Conservation (phyloP, 83 land plant species). For the Larix sibirica region DNA sequence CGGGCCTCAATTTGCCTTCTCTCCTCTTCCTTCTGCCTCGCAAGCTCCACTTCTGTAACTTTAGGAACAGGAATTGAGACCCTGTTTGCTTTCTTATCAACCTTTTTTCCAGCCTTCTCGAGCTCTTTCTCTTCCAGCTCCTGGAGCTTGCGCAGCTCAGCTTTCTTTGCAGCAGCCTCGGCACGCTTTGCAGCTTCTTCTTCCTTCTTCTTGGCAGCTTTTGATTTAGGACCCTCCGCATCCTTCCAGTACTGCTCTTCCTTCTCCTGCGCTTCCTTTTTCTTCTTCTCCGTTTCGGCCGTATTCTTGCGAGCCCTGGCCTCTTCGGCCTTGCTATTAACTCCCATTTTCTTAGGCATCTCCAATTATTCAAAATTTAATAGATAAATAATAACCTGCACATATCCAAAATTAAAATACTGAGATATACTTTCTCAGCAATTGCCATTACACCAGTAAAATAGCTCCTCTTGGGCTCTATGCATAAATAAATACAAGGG, state of each 20-base stretch:
- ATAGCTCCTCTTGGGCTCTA: no score
- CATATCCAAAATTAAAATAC: no score
- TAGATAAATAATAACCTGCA: no score
- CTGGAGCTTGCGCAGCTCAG: slow-evolving; percentile 78
- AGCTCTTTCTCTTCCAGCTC: slow-evolving; percentile 83
- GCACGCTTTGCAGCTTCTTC: slow-evolving; percentile 88
- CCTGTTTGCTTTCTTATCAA: slow-evolving; percentile 80
- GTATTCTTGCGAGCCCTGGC: slow-evolving; percentile 81
- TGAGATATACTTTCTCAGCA: no score
- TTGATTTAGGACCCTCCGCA: slow-evolving; percentile 78
- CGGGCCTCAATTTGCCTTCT: slow-evolving; percentile 29
- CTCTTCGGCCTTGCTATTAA: slow-evolving; percentile 93
- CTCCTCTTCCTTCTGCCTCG: slow-evolving; percentile 74
- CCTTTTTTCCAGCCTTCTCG: slow-evolving; percentile 65
- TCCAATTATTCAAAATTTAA: not conserved
- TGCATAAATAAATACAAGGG: no score
- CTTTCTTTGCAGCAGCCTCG: slow-evolving; percentile 80
- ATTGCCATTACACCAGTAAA: no score
- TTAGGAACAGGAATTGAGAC: slow-evolving; percentile 87
- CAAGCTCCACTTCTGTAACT: slow-evolving; percentile 86
- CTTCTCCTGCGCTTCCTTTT: slow-evolving; percentile 67
- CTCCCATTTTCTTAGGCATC: slow-evolving; percentile 99
- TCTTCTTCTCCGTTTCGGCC: slow-evolving; percentile 70
- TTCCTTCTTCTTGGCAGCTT: slow-evolving; percentile 78
- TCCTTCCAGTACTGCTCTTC: slow-evolving; percentile 90